Conservation (phyloP, 1,139 yeast species). For the Saccharomyces hybrid region DNA sequence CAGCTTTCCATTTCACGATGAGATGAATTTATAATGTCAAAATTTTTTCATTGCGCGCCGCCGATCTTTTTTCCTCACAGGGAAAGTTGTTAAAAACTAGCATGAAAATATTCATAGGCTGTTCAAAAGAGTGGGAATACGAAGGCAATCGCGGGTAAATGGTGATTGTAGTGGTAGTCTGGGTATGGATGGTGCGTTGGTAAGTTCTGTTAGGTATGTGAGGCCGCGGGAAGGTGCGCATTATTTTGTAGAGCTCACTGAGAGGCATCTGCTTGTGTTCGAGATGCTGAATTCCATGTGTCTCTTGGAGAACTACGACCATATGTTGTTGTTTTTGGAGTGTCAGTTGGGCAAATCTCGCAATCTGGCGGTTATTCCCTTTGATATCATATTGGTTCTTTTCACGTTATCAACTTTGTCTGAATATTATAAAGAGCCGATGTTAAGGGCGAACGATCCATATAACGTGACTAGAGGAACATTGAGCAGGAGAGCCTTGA, state of each 20-base stretch:
- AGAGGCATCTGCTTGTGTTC: constrained; percentile 15
- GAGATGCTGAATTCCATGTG: constrained; percentile 27
- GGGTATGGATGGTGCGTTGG: background rate
- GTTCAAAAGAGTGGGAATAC: background rate
- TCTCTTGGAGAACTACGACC: constrained; percentile 23
- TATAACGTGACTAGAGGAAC: constrained; percentile 20
- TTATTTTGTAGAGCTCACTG: constrained; percentile 26
- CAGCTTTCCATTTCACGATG: background rate
- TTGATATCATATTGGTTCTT: constrained; percentile 24
- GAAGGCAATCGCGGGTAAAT: background rate
- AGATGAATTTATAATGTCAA: constrained; percentile 4
- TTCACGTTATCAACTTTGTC: constrained; percentile 25
- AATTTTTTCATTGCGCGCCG: constrained; percentile 3
- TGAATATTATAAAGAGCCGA: constrained; percentile 15
- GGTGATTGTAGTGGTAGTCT: background rate
- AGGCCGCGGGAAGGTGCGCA: constrained; percentile 11
- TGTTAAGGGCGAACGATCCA: constrained; percentile 19
- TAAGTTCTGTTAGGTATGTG: background rate
- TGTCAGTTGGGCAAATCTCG: constrained; percentile 9
- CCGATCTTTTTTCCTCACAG: background rate
- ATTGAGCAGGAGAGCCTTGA: constrained; percentile 19
- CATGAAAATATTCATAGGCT: background rate
- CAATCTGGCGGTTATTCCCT: constrained; percentile 19
- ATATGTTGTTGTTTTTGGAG: constrained; percentile 21
- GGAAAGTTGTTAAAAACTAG: background rate